These are phyloP conservation scores for Ascochyta pisi DNA, from an alignment of 2,329 filamentous ascomycete genomes.

Conservation along the genomic window DNA sequence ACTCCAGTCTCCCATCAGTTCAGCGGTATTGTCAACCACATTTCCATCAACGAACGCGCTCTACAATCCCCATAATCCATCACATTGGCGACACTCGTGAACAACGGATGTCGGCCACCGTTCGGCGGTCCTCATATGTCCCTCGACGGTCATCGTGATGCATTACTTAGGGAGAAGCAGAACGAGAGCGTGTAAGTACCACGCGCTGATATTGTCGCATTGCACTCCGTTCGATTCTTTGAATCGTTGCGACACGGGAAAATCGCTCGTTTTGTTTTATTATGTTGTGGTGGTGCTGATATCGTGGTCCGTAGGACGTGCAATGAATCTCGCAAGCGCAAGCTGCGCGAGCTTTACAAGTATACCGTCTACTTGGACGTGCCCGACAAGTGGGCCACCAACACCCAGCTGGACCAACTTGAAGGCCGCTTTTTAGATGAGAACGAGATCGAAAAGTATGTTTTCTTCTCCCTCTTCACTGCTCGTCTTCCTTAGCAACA, in stretches of 20 bases:
- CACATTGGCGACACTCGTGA: slow-evolving; percentile 52
- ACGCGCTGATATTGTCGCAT: slow-evolving; percentile 40
- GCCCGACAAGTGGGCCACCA: slow-evolving; percentile 60
- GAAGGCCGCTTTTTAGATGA: slow-evolving; percentile 63
- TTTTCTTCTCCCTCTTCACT: slow-evolving; percentile 1
- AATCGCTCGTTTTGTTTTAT: slow-evolving; percentile 51
- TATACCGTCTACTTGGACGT: slow-evolving; percentile 64
- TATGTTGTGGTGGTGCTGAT: slow-evolving; percentile 48
- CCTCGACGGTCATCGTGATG: slow-evolving; percentile 54
- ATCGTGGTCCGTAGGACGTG: slow-evolving; percentile 48
- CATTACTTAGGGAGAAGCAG: slow-evolving; percentile 49
- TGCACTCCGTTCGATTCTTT: slow-evolving; percentile 34
- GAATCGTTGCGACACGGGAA: slow-evolving; percentile 48
- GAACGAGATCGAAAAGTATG: slow-evolving; percentile 66
- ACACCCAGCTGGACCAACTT: slow-evolving; percentile 59
- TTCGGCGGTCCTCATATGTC: slow-evolving; percentile 55
- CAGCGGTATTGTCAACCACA: slow-evolving; percentile 38
- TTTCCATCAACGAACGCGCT: slow-evolving; percentile 45
- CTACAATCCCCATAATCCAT: slow-evolving; percentile 42
- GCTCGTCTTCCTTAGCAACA: neutral
- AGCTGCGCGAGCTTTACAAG: slow-evolving; percentile 85
- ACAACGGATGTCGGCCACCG: slow-evolving; percentile 57
- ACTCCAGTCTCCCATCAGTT: slow-evolving; percentile 35
- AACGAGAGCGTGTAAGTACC: slow-evolving; percentile 55
- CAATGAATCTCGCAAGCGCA: slow-evolving; percentile 86